Percentiles rank a stretch among this genome's conserved stretches.
phyloP scores from a whole-genome alignment of 164 flowering plant species.

The Akebia trifoliata region DNA sequence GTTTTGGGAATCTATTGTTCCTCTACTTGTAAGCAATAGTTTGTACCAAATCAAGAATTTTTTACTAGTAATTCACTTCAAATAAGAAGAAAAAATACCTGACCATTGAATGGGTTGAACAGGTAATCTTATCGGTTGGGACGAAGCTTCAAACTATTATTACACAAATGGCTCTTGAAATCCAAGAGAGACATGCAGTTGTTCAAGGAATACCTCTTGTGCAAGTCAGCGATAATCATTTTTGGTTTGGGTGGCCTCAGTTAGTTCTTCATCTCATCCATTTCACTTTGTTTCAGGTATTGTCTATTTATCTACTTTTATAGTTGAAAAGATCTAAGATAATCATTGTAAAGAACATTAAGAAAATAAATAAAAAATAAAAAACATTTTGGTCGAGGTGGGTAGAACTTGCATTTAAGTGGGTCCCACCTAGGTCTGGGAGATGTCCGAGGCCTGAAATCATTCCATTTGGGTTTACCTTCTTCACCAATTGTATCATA shows the following conservation, averaged over 20 bases:
- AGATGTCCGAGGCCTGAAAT: no score
- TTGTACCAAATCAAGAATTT: background rate
- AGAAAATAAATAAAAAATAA: no score
- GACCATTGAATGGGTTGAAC: background rate
- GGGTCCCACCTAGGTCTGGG: no score
- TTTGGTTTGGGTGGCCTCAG: slow-evolving; percentile 74
- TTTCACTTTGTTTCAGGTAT: slow-evolving; percentile 72
- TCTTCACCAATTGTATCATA: no score
- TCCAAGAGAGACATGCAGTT: no score
- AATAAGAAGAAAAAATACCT: background rate
- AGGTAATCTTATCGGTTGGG: slow-evolving; percentile 72
- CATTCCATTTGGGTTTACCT: no score
- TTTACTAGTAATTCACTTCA: background rate
- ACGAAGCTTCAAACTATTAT: no score
- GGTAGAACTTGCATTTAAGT: no score
- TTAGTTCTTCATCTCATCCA: slow-evolving; percentile 68
- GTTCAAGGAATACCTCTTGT: slow-evolving; percentile 92
- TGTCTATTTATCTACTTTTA: background rate
- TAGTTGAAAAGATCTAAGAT: background rate
- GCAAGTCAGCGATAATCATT: slow-evolving; percentile 69
- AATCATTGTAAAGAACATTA: no score
- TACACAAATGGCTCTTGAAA: slow-evolving; percentile 76
- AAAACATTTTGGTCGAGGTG: no score
- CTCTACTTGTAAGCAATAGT: slow-evolving; percentile 52
- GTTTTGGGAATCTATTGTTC: slow-evolving; percentile 61